Base-by-base conservation (phyloP, 208 protist genomes). In the Angomonas deanei region DNA sequence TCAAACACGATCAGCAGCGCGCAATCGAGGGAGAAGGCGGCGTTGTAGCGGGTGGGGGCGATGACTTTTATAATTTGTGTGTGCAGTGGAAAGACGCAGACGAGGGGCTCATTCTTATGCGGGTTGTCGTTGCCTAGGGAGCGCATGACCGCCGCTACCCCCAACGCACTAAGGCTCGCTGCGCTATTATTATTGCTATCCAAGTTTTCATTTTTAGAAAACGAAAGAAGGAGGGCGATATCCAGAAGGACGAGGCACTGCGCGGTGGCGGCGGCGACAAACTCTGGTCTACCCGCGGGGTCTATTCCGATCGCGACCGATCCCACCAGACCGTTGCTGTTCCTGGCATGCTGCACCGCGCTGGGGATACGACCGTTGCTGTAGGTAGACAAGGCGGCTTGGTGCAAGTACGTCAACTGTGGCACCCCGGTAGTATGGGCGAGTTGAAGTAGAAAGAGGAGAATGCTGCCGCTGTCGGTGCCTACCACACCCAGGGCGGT, bases 21-120 rank as follows among this genome's bases (percentile, higher is more conserved):
- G n/a, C 87, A 68, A 57, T 90, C 82, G 33, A 90, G 33, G 24
- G 74, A 70, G 30, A 88, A 80, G 21, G 79, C 73, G 1, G 78
- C 76, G 11, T 27, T 15, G 21, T 27, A 53, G n/a, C 47, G 47
- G 8, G 47, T 53, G 10, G 47, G 47, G n/a, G 47, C 47, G 8
- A 53, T 6, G 21, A 53, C 10, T 17, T 53, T 53, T 26, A 53
- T 26, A 24, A 53, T 53, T 11, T 17, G 10, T 27, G 11, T 6
- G 8, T 6, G 5, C 8, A 23, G n/a, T 11, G 47, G 47, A 15
- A 53, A 24, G 5, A 53, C 47, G 21, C 11, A 15, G n/a, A 53
- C 47, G 5, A 53, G 47, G 10, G 47, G 47, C n/a, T 15, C 47
- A 17, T 17, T 53, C 36, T 42, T 15, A 15, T n/a, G 36, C 15